These are phyloP conservation scores for Peterozyma xylosa DNA, from an alignment of 805 yeast genomes.

Conservation along the genomic window DNA sequence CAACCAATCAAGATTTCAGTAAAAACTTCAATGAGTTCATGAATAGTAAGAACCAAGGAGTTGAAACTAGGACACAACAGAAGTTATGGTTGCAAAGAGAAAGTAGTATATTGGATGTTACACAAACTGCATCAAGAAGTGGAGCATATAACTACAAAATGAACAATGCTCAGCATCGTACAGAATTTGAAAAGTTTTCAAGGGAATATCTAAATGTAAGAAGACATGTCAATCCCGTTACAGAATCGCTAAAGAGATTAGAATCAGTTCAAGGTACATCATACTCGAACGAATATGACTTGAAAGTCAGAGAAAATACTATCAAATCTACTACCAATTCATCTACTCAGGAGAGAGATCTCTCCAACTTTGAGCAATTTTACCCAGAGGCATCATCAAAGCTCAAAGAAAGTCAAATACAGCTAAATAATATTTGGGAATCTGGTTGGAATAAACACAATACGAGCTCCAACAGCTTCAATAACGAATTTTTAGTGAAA, in stretches of 20 bases:
- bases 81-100: slow-evolving; percentile 80
- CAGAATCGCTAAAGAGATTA: slow-evolving; percentile 51
- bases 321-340: neutral
- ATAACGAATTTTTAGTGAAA: neutral
- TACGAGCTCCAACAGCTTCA: slow-evolving; percentile 5
- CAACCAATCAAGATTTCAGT: slow-evolving; percentile 1
- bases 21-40: slow-evolving; percentile 35
- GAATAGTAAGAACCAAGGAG: slow-evolving; percentile 22
- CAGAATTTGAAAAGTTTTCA: slow-evolving; percentile 74
- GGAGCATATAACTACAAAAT: slow-evolving; percentile 16
- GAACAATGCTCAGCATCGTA: slow-evolving; percentile 41
- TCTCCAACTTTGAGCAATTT: slow-evolving; percentile 5
- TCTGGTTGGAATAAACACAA: slow-evolving; percentile 4
- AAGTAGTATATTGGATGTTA: slow-evolving; percentile 56
- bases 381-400: slow-evolving; percentile 1
- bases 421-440: slow-evolving; percentile 6
- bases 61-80: slow-evolving; percentile 75
- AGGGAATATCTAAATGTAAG: slow-evolving; percentile 67
- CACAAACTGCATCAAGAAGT: slow-evolving; percentile 18
- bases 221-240: slow-evolving; percentile 63
- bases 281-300: no score
- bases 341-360: neutral
- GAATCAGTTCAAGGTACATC: slow-evolving; percentile 13
- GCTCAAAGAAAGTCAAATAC: slow-evolving; percentile 1
- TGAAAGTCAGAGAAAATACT: no score